Conservation (phyloP, 2,329 filamentous ascomycete species). For the Colletotrichum sp. region DNA sequence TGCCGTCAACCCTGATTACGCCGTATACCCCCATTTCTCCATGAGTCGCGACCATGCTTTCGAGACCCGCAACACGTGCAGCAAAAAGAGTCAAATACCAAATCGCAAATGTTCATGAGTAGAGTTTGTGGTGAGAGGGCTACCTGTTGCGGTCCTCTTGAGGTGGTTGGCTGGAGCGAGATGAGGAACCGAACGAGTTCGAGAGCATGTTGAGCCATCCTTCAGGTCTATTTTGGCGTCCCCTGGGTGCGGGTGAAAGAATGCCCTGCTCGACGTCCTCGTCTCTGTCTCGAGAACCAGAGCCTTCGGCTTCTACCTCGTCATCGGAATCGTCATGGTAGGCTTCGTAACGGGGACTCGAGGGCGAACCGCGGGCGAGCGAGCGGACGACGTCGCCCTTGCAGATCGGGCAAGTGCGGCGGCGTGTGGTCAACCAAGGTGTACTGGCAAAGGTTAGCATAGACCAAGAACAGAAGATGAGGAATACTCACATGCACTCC, state of each 20-base stretch:
- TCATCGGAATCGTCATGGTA: slow-evolving; percentile 59
- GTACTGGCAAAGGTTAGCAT: slow-evolving; percentile 62
- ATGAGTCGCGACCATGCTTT: not conserved
- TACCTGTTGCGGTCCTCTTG: slow-evolving; percentile 18
- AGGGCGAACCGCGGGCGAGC: slow-evolving; percentile 58
- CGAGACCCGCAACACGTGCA: not conserved
- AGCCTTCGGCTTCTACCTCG: slow-evolving; percentile 40
- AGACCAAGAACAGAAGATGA: not conserved
- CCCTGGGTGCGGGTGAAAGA: slow-evolving; percentile 24
- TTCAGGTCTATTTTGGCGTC: slow-evolving; percentile 28
- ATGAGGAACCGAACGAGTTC: slow-evolving; percentile 23
- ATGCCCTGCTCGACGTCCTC: slow-evolving; percentile 50
- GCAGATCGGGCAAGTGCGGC: slow-evolving; percentile 97
- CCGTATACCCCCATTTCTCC: slow-evolving; percentile 4
- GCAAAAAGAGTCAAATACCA: not conserved
- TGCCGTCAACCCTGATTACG: slow-evolving; percentile 2
- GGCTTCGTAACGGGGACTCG: slow-evolving; percentile 56
- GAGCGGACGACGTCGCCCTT: slow-evolving; percentile 92
- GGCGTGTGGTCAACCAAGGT: slow-evolving; percentile 93
- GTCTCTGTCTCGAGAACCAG: slow-evolving; percentile 31
- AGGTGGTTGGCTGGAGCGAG: slow-evolving; percentile 4
- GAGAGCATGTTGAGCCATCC: slow-evolving; percentile 45
- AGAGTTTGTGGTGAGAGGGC: not conserved
- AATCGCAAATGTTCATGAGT: not conserved
- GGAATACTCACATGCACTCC: slow-evolving; percentile 88